Evolutionary conservation across 2,329 filamentous ascomycete genomes (phyloP), one percentile per base, ranked within the genome.

Genomic region (Rutstroemia sp.): DNA sequence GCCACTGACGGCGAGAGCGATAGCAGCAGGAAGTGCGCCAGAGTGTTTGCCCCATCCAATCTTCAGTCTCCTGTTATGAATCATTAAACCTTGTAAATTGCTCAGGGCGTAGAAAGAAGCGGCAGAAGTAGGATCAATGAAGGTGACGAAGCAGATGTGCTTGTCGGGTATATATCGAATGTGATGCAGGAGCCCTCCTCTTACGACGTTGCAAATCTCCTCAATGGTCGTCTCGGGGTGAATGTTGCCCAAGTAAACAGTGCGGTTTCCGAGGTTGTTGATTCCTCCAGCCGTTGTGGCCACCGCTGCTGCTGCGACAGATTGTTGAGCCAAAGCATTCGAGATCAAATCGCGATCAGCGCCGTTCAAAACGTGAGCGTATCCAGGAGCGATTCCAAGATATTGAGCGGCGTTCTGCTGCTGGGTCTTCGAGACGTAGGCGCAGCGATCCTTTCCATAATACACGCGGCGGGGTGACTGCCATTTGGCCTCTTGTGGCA

Each of bases 11-110:
- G 94, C 94, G 62, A 99, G 78, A 19, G 94, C 92, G 70, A 99
- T 97, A 7, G 94, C 94, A 19, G 94, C 92, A 41, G 94, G 94
- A 25, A 99, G 83, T 64, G 92, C 92, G 59, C 94, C 94, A 4
- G 94, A 99, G 74, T 99, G 94, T 79, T 99, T 99, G 62, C 94
- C 94, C 94, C 94, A 99, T 63, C 94, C 94, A 71, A 99, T 96
- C 81, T 99, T 99, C 64, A 99, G 79, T 53, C 94, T 86, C 62
- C 94, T 85, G 75, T 99, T 99, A 77, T 99, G 94, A 67, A 99
- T 99, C 94, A 99, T 99, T 63, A 99, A 77, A 23, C 94, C 94
- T 71, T 99, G 94, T 27, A 99, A 79, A 74, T 97, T 97, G 80
- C 92, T 96, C 59, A 99, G 78, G 44, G 94, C 94, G 67, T 96